Conservation (phyloP, 1,284 basidiomycete species). For the Singerocomus rubriflavus region DNA sequence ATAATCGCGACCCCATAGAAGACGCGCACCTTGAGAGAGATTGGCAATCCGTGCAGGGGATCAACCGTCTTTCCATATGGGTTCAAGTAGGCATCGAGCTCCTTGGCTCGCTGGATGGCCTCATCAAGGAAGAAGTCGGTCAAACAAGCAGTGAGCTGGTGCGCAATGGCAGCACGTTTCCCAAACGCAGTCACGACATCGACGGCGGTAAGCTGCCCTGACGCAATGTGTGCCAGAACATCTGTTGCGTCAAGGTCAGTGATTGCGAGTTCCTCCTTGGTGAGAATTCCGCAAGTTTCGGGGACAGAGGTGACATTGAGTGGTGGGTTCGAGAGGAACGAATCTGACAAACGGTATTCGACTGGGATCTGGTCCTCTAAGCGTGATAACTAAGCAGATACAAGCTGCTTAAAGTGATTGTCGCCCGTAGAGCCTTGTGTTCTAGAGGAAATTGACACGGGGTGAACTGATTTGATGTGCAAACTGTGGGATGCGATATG, state of each 20-base stretch:
- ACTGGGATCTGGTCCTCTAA: slow-evolving; percentile 26
- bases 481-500: background rate
- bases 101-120: slow-evolving; percentile 38
- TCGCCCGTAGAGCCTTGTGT: slow-evolving; percentile 26
- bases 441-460: slow-evolving; percentile 23
- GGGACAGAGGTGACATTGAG: slow-evolving; percentile 34
- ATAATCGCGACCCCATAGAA: no score
- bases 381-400: slow-evolving; percentile 15
- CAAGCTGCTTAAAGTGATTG: slow-evolving; percentile 18
- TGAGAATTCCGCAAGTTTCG: slow-evolving; percentile 39
- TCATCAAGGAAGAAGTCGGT: slow-evolving; percentile 32
- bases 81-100: slow-evolving; percentile 40
- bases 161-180: slow-evolving; percentile 31
- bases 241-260: slow-evolving; percentile 37
- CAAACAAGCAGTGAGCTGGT: slow-evolving; percentile 28
- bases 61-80: slow-evolving; percentile 38
- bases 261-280: slow-evolving; percentile 39
- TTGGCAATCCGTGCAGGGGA: slow-evolving; percentile 49
- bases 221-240: slow-evolving; percentile 20
- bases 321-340: slow-evolving; percentile 20
- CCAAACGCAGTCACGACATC: slow-evolving; percentile 27
- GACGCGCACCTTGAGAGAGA: slow-evolving; percentile 40
- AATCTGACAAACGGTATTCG: slow-evolving; percentile 13
- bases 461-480: background rate
- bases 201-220: slow-evolving; percentile 24